These are phyloP conservation scores for Trichoderma sp. DNA, from an alignment of 2,329 filamentous ascomycete species.

Conservation along the genomic window DNA sequence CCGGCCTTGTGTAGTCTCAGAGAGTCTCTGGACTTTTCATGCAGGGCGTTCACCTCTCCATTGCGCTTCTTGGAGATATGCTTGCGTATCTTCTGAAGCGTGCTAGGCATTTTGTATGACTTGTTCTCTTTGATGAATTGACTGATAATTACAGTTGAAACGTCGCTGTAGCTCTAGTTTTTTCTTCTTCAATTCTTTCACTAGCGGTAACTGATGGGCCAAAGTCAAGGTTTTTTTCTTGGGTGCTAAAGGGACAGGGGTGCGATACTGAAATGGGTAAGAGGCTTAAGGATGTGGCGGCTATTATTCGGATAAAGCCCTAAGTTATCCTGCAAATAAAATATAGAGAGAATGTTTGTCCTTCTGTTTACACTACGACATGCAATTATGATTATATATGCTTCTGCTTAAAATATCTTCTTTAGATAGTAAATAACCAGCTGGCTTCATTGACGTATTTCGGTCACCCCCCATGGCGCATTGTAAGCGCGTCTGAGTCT, in stretches of 20 bases:
- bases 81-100: slow-evolving; percentile 81
- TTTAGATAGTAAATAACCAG: neutral
- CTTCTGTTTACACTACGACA: neutral
- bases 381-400: neutral
- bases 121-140: neutral
- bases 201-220: neutral
- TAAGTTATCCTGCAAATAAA: neutral
- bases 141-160: neutral
- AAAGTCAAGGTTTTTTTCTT: neutral
- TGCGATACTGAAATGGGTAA: neutral
- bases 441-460: neutral
- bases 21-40: slow-evolving; percentile 86
- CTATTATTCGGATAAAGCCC: slow-evolving; percentile 14
- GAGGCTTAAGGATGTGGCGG: neutral
- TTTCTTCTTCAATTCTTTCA: neutral
- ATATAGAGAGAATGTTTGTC: neutral
- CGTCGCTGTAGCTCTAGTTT: neutral
- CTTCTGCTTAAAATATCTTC: too few relatives aligned
- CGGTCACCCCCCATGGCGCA: neutral
- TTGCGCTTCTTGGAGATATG: slow-evolving; percentile 85
- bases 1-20: slow-evolving; percentile 75
- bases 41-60: slow-evolving; percentile 69
- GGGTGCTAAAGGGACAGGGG: neutral
- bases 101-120: slow-evolving; percentile 63
- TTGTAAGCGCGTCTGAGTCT: neutral